A percentile compares a stretch with the other conserved stretches of the same genome.
Conservation (phyloP, 768 basidiomycete genomes). For the Leccinum subgranulosum region DNA sequence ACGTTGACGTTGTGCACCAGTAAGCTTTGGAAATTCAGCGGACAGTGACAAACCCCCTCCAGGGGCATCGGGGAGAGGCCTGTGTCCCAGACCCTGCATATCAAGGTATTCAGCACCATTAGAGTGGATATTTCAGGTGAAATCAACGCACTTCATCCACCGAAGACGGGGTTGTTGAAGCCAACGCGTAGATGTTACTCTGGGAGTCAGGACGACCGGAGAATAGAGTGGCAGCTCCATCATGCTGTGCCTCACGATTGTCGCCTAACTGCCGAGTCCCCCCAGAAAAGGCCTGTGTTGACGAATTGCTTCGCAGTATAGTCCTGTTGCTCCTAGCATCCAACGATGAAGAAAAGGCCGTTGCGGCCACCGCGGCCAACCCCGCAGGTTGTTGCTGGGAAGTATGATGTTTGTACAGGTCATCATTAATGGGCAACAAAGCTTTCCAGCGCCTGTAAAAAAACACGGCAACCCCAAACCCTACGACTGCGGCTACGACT, state of each 20-base stretch:
- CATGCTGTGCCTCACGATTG: background rate
- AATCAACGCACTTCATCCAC: slow-evolving; percentile 18
- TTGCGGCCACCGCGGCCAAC: background rate
- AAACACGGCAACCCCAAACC: slow-evolving; percentile 15
- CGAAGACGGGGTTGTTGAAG: background rate
- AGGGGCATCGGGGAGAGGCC: slow-evolving; percentile 25
- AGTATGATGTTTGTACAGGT: slow-evolving; percentile 10
- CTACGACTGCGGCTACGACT: slow-evolving; percentile 9
- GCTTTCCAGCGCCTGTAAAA: slow-evolving; percentile 31
- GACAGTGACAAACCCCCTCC: slow-evolving; percentile 13
- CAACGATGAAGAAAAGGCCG: slow-evolving; percentile 21
- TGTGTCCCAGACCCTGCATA: slow-evolving; percentile 5
- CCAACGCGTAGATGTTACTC: slow-evolving; percentile 4
- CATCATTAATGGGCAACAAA: slow-evolving; percentile 11
- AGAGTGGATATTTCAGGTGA: background rate
- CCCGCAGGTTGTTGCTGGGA: slow-evolving; percentile 8
- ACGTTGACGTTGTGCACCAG: slow-evolving; percentile 1
- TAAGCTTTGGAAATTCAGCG: slow-evolving; percentile 15
- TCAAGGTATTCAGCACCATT: background rate
- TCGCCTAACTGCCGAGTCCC: slow-evolving; percentile 7
- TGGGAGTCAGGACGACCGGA: slow-evolving; percentile 12
- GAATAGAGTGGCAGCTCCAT: background rate
- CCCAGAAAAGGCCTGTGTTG: background rate
- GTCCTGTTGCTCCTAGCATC: slow-evolving; percentile 15
- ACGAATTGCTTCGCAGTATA: slow-evolving; percentile 7